phyloP scores from a whole-genome alignment of 2,329 filamentous ascomycete species.

The Chaetomium sp. region DNA sequence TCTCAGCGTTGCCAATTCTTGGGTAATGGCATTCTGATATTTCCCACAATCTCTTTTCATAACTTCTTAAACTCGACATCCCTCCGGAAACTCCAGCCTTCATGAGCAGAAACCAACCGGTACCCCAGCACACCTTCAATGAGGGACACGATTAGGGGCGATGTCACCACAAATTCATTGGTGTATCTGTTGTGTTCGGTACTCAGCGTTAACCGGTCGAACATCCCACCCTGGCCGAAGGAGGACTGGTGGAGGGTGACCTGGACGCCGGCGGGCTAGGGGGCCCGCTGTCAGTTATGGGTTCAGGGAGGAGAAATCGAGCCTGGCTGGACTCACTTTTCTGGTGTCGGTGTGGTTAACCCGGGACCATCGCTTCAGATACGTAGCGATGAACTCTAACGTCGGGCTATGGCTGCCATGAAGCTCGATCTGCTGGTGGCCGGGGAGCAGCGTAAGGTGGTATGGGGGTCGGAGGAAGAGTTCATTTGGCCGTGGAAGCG shows the following conservation, averaged over 20 bases:
- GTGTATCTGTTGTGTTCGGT: conserved; percentile 29
- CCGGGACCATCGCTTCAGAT: conserved; percentile 42
- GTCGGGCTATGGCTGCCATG: conserved; percentile 43
- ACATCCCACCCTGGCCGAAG: conserved; percentile 38
- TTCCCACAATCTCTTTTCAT: background rate
- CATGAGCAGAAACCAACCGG: conserved; percentile 24
- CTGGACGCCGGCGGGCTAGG: conserved; percentile 37
- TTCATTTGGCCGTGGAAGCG: conserved; percentile 42
- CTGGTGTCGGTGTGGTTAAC: conserved; percentile 34
- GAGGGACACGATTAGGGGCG: conserved; percentile 39
- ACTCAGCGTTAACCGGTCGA: conserved; percentile 38
- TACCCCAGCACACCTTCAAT: conserved; percentile 45
- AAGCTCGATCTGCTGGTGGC: conserved; percentile 32
- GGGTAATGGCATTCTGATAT: background rate
- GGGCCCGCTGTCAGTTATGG: background rate
- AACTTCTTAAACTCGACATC: conserved; percentile 28
- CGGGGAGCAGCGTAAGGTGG: conserved; percentile 35
- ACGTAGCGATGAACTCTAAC: conserved; percentile 38
- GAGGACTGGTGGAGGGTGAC: conserved; percentile 38
- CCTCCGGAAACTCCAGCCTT: conserved; percentile 27
- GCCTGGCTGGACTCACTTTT: conserved; percentile 21
- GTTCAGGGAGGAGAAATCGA: background rate
- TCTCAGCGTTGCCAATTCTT: background rate
- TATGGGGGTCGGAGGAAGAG: conserved; percentile 43
- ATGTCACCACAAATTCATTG: conserved; percentile 31